These are phyloP conservation scores for Tinospora cordifolia DNA, from an alignment of 164 flowering plant genomes.

Conservation along the genomic window DNA sequence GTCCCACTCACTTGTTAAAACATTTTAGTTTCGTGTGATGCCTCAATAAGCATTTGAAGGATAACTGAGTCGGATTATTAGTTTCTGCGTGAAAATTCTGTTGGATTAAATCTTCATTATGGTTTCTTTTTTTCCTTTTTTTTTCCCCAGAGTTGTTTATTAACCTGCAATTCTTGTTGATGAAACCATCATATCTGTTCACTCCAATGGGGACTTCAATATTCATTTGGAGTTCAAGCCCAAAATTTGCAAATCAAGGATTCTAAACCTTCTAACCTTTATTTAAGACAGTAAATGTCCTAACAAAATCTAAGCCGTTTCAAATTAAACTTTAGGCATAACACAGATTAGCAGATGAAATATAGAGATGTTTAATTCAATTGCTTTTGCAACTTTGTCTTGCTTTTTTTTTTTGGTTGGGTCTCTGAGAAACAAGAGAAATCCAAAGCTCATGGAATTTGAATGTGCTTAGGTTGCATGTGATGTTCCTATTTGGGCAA, in stretches of 20 bases:
- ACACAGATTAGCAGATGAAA: not conserved
- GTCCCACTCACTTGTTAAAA: not conserved
- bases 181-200: no score
- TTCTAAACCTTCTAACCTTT: no score
- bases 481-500: slow-evolving; percentile 81
- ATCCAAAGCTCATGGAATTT: not conserved
- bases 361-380: not conserved
- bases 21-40: not conserved
- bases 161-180: no score
- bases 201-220: no score
- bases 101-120: no score
- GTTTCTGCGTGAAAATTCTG: not conserved
- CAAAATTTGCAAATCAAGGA: no score
- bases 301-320: not conserved
- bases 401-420: not conserved
- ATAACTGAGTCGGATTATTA: not conserved
- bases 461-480: slow-evolving; percentile 53
- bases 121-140: no score
- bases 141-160: no score
- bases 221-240: no score
- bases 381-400: not conserved
- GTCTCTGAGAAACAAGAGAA: not conserved
- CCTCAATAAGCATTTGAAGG: not conserved
- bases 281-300: not conserved
- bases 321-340: not conserved